Conservation (phyloP, 257 asterid species). For the Agastache rugosa region DNA sequence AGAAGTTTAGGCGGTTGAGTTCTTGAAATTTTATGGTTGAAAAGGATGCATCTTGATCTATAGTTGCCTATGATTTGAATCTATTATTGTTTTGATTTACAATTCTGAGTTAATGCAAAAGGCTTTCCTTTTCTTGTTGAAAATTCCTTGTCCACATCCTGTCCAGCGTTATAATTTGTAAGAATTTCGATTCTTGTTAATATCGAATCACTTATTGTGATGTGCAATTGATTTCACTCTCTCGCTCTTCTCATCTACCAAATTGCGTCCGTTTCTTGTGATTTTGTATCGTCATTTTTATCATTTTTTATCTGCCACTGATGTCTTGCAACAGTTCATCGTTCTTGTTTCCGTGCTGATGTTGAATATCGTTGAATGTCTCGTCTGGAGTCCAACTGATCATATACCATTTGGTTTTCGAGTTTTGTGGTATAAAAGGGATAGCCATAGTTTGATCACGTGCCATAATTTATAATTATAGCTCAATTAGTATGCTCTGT, state of each 20-base stretch:
- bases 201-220: slow-evolving; percentile 10
- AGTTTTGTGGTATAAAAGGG: slow-evolving; percentile 3
- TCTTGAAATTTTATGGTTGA: slow-evolving; percentile 15
- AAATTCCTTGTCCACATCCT: neutral
- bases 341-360: neutral
- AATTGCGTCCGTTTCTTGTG: neutral
- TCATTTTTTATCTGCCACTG: neutral
- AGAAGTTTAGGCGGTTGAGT: slow-evolving; percentile 6
- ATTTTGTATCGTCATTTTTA: neutral
- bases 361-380: slow-evolving; percentile 16
- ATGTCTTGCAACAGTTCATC: neutral
- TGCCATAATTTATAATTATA: neutral
- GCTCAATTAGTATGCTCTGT: neutral
- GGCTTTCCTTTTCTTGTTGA: slow-evolving; percentile 1
- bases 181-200: neutral
- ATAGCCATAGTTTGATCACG: neutral
- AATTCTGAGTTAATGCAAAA: slow-evolving; percentile 4
- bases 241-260: neutral
- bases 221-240: neutral
- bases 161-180: neutral
- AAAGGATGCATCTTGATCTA: slow-evolving; percentile 20
- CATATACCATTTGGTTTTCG: neutral
- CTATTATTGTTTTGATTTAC: neutral
- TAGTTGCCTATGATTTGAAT: slow-evolving; percentile 25
- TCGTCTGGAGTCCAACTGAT: neutral